Conservation (phyloP, 768 basidiomycete genomes). For the Leccinum incarnatum region DNA sequence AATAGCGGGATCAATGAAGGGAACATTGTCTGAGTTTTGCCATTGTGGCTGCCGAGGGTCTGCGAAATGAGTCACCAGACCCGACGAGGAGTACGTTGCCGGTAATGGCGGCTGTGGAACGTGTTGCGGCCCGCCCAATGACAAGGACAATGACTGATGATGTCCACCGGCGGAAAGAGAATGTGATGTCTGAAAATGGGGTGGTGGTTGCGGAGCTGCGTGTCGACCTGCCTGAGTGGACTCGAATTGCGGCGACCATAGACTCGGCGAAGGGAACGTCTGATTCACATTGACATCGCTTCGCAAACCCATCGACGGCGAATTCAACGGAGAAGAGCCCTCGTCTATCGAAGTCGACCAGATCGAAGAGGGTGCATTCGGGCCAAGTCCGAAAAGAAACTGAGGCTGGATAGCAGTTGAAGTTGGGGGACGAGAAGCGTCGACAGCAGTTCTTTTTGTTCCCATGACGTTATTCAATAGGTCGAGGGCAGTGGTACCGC, state of each 20-base stretch:
- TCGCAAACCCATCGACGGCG: slow-evolving; percentile 12
- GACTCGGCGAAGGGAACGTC: slow-evolving; percentile 12
- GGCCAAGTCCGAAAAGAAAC: slow-evolving; percentile 53
- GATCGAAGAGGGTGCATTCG: slow-evolving; percentile 53
- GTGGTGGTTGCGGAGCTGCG: slow-evolving; percentile 4
- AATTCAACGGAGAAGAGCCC: slow-evolving; percentile 20
- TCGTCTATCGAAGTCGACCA: slow-evolving; percentile 65
- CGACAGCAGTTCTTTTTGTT: slow-evolving; percentile 17
- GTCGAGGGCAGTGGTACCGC: slow-evolving; percentile 62
- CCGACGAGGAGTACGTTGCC: slow-evolving; percentile 8
- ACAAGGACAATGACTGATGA: slow-evolving; percentile 14
- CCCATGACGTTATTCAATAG: slow-evolving; percentile 48
- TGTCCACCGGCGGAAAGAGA: slow-evolving; percentile 12
- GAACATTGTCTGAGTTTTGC: slow-evolving; percentile 3
- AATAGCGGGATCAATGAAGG: slow-evolving; percentile 25
- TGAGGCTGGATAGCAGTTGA: slow-evolving; percentile 38
- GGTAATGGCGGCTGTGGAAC: slow-evolving; percentile 15
- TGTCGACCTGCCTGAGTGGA: slow-evolving; percentile 19
- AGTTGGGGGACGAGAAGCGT: slow-evolving; percentile 13
- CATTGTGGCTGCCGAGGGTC: slow-evolving; percentile 16
- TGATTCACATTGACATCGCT: slow-evolving; percentile 13
- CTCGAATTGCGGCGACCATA: slow-evolving; percentile 29
- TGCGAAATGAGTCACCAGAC: slow-evolving; percentile 4
- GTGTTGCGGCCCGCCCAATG: slow-evolving; percentile 16
- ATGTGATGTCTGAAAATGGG: slow-evolving; percentile 13